These are phyloP conservation scores for Hymenoscyphus infarciens DNA, from an alignment of 2,329 filamentous ascomycete species.

Conservation along the genomic window DNA sequence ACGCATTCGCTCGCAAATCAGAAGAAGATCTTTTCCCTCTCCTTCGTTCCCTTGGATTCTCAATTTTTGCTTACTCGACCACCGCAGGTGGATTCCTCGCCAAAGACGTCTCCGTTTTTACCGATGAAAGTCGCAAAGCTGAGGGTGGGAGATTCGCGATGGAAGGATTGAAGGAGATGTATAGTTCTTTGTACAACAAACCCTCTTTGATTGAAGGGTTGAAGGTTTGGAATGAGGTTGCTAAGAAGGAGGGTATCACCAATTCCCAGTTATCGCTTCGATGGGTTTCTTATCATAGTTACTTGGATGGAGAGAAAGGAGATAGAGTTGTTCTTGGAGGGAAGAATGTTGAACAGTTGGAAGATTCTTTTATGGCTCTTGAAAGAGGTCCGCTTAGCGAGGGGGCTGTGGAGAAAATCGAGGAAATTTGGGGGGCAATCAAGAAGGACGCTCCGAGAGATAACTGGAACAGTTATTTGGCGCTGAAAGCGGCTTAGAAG, in stretches of 20 bases:
- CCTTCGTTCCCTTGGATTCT: conserved; percentile 55
- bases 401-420: conserved; percentile 20
- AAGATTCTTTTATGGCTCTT: conserved; percentile 22
- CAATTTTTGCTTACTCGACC: conserved; percentile 61
- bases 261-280: conserved; percentile 38
- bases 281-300: conserved; percentile 36
- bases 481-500: neutral
- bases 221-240: conserved; percentile 30
- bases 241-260: conserved; percentile 31
- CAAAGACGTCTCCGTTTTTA: conserved; percentile 21
- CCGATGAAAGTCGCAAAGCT: neutral
- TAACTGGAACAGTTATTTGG: neutral
- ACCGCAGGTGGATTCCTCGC: conserved; percentile 59
- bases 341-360: conserved; percentile 24
- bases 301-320: conserved; percentile 28
- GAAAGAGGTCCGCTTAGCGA: conserved; percentile 27
- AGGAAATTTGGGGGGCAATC: conserved; percentile 28
- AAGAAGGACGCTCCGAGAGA: conserved; percentile 16
- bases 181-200: conserved; percentile 17
- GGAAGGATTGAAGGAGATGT: neutral
- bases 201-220: conserved; percentile 36
- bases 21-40: conserved; percentile 57
- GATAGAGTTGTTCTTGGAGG: conserved; percentile 36
- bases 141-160: conserved; percentile 37
- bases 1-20: conserved; percentile 41